Conservation (phyloP, 2,329 filamentous ascomycete species). For the Ascochyta viciae-villosae region DNA sequence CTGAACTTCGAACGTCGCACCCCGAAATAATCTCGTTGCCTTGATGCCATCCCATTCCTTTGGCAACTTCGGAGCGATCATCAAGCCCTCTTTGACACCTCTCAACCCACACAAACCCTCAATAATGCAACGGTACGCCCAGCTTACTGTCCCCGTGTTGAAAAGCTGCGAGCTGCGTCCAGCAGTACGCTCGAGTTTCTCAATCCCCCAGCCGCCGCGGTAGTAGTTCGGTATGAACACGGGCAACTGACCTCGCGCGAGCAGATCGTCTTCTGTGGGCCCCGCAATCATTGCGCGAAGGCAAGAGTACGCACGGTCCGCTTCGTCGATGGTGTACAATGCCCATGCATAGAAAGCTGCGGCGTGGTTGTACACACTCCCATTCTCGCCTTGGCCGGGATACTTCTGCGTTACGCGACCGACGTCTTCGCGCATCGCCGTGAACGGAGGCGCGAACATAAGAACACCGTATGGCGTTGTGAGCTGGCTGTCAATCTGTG, state of each 20-base stretch:
- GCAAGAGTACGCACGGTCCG: constrained; percentile 59
- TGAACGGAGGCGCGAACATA: constrained; percentile 65
- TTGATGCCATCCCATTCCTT: constrained; percentile 58
- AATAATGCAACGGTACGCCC: constrained; percentile 63
- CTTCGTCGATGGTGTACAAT: constrained; percentile 59
- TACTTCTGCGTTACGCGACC: constrained; percentile 67
- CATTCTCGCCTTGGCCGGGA: constrained; percentile 65
- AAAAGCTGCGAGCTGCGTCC: constrained; percentile 65
- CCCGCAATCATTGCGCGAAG: constrained; percentile 64
- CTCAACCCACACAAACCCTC: constrained; percentile 63
- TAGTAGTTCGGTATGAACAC: constrained; percentile 68
- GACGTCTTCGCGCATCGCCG: constrained; percentile 64
- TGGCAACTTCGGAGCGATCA: constrained; percentile 60
- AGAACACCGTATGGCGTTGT: constrained; percentile 61
- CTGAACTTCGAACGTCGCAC: constrained; percentile 58
- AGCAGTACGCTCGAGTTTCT: constrained; percentile 51
- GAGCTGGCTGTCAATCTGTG: constrained; percentile 60
- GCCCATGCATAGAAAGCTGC: constrained; percentile 63
- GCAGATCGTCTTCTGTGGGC: constrained; percentile 59
- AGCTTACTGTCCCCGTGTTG: constrained; percentile 65
- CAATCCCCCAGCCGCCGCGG: constrained; percentile 42
- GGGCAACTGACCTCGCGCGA: constrained; percentile 62
- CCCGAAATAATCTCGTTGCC: constrained; percentile 59
- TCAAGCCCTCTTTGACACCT: constrained; percentile 58
- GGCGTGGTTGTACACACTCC: constrained; percentile 65